These are phyloP conservation scores for Geum urbanum DNA, from an alignment of 306 rosid genomes.

Conservation along the genomic window DNA sequence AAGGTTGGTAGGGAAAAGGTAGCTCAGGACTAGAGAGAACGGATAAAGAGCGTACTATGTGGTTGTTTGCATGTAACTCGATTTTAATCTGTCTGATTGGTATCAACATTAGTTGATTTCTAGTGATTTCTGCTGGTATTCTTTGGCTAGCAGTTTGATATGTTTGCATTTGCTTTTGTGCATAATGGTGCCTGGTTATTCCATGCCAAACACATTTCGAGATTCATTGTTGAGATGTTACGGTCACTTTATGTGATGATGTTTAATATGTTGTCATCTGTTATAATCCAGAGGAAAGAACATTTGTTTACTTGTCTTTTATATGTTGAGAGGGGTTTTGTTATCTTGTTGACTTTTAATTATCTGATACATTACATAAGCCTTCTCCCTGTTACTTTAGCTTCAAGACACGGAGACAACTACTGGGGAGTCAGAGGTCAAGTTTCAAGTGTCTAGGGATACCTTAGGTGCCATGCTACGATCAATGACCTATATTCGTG, in stretches of 20 bases:
- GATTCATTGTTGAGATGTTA: not conserved
- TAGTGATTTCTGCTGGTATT: not conserved
- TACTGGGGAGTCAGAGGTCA: slow-evolving; percentile 83
- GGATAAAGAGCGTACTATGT: not conserved
- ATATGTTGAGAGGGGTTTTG: not conserved
- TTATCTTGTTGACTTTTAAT: not conserved
- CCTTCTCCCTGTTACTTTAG: slow-evolving; percentile 33
- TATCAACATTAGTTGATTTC: not conserved
- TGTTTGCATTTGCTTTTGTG: not conserved
- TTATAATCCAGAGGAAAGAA: not conserved
- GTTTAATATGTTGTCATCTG: not conserved
- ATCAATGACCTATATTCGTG: slow-evolving; percentile 93
- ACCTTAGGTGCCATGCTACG: slow-evolving; percentile 90
- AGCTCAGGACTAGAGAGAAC: not conserved
- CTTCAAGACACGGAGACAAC: slow-evolving; percentile 75
- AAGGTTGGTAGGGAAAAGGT: not conserved
- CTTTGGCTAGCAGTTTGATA: slow-evolving; percentile 1
- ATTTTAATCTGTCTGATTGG: not conserved
- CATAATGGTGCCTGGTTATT: not conserved
- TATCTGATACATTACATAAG: not conserved
- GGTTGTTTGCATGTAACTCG: not conserved
- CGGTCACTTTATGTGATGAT: not conserved
- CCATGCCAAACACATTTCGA: not conserved
- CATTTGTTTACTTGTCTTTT: not conserved
- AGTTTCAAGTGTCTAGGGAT: slow-evolving; percentile 89